These are phyloP conservation scores for Melanogaster broomeanus DNA, from an alignment of 768 basidiomycete species.

Conservation along the genomic window DNA sequence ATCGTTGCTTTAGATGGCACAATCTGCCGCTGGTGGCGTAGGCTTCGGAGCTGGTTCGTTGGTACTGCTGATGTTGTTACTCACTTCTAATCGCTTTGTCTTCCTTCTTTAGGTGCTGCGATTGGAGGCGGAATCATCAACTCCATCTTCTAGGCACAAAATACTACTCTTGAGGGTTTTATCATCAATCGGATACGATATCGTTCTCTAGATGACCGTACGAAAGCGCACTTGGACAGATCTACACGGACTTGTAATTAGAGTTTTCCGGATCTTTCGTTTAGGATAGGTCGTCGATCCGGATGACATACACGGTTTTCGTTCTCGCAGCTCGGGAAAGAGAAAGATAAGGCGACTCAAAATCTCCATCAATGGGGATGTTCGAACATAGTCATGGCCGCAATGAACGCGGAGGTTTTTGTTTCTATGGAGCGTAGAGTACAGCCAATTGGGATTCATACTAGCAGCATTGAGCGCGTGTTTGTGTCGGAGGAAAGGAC, in stretches of 20 bases:
- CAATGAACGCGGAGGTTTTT: not conserved
- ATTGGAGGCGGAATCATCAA: conserved; percentile 47
- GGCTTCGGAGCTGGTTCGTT: conserved; percentile 49
- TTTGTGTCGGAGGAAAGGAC: conserved; percentile 8
- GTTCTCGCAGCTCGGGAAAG: no score
- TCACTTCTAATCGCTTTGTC: not conserved
- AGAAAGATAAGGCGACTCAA: no score
- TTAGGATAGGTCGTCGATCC: not conserved
- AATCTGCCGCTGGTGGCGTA: conserved; percentile 40
- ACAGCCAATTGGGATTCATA: not conserved
- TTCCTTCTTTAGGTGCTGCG: conserved; percentile 39
- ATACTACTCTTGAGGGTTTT: not conserved
- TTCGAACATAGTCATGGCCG: conserved; percentile 4
- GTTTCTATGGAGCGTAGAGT: conserved; percentile 1
- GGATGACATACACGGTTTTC: no score
- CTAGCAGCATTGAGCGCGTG: not conserved
- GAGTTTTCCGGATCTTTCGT: not conserved
- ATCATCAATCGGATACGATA: conserved; percentile 6
- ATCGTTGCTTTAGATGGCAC: conserved; percentile 24
- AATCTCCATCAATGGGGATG: conserved; percentile 21
- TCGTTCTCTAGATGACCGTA: not conserved
- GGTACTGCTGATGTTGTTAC: accelerated
- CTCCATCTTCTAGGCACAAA: conserved; percentile 42
- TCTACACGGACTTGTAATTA: not conserved
- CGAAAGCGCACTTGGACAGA: not conserved